Evolutionary conservation across 2,329 filamentous ascomycete species (phyloP), one percentile per base, ranked within the genome.

Genomic region (Coniochaeta sp.): DNA sequence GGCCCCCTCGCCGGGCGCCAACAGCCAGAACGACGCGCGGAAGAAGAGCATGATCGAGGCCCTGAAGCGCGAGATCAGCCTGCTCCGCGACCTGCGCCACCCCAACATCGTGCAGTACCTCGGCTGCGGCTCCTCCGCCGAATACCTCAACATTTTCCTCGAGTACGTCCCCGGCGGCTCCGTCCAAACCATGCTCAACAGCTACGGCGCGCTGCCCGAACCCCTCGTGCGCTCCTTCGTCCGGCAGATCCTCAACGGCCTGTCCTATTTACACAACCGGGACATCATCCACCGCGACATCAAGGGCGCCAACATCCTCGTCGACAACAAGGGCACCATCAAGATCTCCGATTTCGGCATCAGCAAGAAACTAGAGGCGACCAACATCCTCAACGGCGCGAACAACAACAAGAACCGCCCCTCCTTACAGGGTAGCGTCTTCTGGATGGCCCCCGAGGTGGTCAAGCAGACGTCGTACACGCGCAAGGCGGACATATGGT

Each of bases 341-440:
- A 99, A 99, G 73, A 99, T 99, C 58, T 97, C 92, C 8, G 94
- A 99, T 76, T 99, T 99, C 61, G 94, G 94, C 65, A 97, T 99
- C 66, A 95, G 89, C 55, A 99, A 99, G 77, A 95, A 95, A 67
- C 87, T 97, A 35, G 92, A 97, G 70, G 91, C 91, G 13, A 86
- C 89, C 52, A 94, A 91, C 54, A 82, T 96, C 42, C 82, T 95
- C 46, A 83, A 68, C 63, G 85, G 77, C 60, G 85, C 75, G 63
- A 81, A 78, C 63, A 85, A 83, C 69, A 83, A 79, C 68, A 85
- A 83, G 66, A 77, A 87, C 62, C 76, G 83, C 5, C 83, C 84
- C 3, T 97, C 92, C 1, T 81, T 99, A 3, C 94, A 99, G 68
- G 94, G 94, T 13, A 96, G 91, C 24, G 94, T 99, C 50, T 99